Evolutionary conservation across 2,329 filamentous ascomycete genomes (phyloP).

Genomic region (Fusarium sororula): DNA sequence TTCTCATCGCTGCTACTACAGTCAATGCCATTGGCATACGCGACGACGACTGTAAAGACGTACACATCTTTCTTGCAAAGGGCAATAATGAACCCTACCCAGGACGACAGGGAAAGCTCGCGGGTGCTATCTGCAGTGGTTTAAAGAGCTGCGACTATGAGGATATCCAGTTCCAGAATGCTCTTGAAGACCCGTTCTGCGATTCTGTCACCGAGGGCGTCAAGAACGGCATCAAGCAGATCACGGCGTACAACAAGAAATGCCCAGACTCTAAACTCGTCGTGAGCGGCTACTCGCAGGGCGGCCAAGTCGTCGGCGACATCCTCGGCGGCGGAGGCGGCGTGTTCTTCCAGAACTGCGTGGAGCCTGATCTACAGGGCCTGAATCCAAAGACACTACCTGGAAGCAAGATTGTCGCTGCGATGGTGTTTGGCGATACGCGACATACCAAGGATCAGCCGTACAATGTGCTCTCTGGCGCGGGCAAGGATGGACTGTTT

Average conservation of each 20-base stretch:
- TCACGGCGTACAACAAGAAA: slow-evolving; percentile 15
- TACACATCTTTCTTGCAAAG: slow-evolving; percentile 16
- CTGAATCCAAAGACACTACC: neutral
- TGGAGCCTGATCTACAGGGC: neutral
- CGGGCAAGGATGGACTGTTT: slow-evolving; percentile 1
- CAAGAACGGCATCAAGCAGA: slow-evolving; percentile 15
- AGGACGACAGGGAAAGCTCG: slow-evolving; percentile 14
- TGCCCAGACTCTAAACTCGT: slow-evolving; percentile 14
- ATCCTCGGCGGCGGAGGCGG: slow-evolving; percentile 20
- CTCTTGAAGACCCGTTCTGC: slow-evolving; percentile 1
- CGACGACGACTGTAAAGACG: slow-evolving; percentile 7
- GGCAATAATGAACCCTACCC: slow-evolving; percentile 17
- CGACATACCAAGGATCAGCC: slow-evolving; percentile 12
- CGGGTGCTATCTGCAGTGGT: neutral
- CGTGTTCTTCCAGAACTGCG: slow-evolving; percentile 14
- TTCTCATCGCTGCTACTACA: neutral
- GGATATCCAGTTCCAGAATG: slow-evolving; percentile 11
- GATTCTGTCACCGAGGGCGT: slow-evolving; percentile 13
- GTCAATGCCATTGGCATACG: neutral
- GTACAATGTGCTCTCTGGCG: slow-evolving; percentile 3
- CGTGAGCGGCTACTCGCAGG: slow-evolving; percentile 15
- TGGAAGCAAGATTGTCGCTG: slow-evolving; percentile 1
- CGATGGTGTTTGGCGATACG: slow-evolving; percentile 16
- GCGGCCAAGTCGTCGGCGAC: slow-evolving; percentile 9
- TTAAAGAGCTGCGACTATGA: slow-evolving; percentile 20